Percentiles rank a stretch among this genome's conserved stretches.
phyloP scores from a whole-genome alignment of 192 early-diverging fungal species.

The Backusella parvicylindrica region DNA sequence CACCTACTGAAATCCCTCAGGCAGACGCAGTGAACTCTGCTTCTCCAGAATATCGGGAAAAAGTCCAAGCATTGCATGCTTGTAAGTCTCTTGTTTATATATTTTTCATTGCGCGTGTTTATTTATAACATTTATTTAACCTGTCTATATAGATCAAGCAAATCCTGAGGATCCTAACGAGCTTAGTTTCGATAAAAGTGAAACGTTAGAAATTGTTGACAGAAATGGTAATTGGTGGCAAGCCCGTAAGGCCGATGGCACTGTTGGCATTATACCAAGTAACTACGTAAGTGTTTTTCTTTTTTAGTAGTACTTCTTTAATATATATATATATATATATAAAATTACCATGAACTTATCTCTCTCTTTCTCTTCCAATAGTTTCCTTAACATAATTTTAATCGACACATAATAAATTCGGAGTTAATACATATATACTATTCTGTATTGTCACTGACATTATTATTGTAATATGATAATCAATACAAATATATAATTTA shows the following conservation, averaged over 20 bases:
- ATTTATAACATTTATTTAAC: neutral
- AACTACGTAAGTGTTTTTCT: constrained; percentile 57
- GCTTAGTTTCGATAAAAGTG: constrained; percentile 83
- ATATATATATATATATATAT: neutral
- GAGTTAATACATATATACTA: neutral
- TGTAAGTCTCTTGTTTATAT: constrained; percentile 7
- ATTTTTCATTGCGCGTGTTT: neutral
- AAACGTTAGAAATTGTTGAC: constrained; percentile 82
- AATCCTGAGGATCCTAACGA: constrained; percentile 90
- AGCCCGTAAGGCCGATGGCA: constrained; percentile 75
- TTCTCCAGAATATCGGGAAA: neutral
- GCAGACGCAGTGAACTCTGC: neutral
- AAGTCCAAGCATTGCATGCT: neutral
- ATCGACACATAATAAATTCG: neutral
- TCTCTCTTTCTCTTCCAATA: neutral
- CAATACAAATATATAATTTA: neutral
- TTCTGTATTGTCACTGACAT: constrained; percentile 1
- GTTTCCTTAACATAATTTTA: neutral
- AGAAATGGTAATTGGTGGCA: constrained; percentile 98
- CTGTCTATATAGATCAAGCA: constrained; percentile 58
- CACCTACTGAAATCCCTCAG: neutral
- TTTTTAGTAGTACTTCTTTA: neutral
- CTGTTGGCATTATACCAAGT: constrained; percentile 86
- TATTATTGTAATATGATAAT: neutral
- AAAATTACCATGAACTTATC: neutral